Base-by-base conservation (phyloP, 495 filamentous ascomycete genomes). In the Penicillium goetzii region DNA sequence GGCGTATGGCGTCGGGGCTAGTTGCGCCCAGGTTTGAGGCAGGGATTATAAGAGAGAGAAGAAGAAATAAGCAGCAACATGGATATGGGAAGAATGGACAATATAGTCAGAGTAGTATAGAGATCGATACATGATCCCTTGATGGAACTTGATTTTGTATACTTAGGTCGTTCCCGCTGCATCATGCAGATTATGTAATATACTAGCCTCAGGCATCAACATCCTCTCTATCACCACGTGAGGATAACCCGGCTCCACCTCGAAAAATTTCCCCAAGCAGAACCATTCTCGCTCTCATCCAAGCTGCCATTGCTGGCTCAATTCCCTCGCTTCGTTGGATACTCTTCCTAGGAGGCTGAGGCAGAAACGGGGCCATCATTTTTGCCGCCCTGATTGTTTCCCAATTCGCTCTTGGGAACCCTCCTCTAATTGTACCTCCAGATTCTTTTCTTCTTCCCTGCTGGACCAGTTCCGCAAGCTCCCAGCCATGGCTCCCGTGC, bases 221-320 rank as follows among this genome's bases (percentile, higher is more conserved):
- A 34, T 54, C 6, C 21, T 25, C 9, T 38, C n/a, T 82, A 82
- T 82, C 79, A 73, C 61, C 79, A 82, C 79, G 79, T 82, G 79
- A 76, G 50, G 78, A 80, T 82, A 82, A 62, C 23, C 53, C 52
- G 68, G 76, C 62, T 79, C 78, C 77, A 79, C 77, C 66, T 77
- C 78, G 70, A 79, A 81, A 81, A 80, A 80, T 78, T 79, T 81
- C 76, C 77, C 76, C 71, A 67, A 75, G 65, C 59, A 64, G 60
- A 63, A 47, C 60, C 38, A 59, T 65, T 54, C 56, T 67, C 63
- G 56, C 58, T 66, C 60, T 67, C 59, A 59, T 62, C 62, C 65
- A 64, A 68, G 68, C 70, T 72, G 67, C 72, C 67, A 73, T 71
- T 70, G 73, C 71, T 60, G 67, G 68, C 65, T 64, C 61, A 70